A percentile compares a stretch with the other conserved stretches of the same genome.
These are phyloP conservation scores for Exophiala calicioides DNA, from an alignment of 2,329 filamentous ascomycete species.

Conservation along the genomic window DNA sequence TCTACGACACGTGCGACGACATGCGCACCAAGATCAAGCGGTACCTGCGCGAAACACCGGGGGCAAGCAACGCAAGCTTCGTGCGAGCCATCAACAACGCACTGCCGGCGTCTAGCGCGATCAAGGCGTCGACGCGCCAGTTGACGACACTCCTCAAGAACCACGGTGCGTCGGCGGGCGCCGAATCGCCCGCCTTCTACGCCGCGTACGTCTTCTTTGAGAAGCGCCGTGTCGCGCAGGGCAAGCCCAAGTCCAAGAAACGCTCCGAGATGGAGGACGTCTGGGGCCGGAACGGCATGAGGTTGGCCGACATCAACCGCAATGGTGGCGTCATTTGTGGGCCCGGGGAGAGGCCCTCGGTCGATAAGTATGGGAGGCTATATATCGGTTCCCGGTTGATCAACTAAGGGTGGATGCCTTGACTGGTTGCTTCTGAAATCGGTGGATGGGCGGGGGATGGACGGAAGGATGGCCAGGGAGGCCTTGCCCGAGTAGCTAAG, in stretches of 20 bases:
- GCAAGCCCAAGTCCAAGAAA: slow-evolving; percentile 55
- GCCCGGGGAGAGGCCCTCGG: not conserved
- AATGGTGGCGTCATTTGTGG: not conserved
- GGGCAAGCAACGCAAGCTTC: slow-evolving; percentile 56
- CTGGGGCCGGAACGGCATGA: slow-evolving; percentile 30
- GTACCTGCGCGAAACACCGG: slow-evolving; percentile 41
- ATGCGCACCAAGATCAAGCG: slow-evolving; percentile 59
- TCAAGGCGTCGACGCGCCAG: slow-evolving; percentile 40
- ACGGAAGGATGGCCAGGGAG: too few species aligned
- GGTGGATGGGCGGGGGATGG: too few species aligned
- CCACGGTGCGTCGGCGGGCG: slow-evolving; percentile 52
- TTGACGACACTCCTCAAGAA: slow-evolving; percentile 54
- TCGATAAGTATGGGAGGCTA: too few species aligned
- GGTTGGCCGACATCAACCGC: not conserved
- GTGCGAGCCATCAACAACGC: slow-evolving; percentile 51
- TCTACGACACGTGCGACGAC: slow-evolving; percentile 62
- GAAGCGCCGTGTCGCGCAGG: slow-evolving; percentile 55
- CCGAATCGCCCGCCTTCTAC: slow-evolving; percentile 54
- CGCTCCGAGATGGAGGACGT: slow-evolving; percentile 54
- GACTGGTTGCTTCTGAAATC: too few species aligned
- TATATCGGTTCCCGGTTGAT: too few species aligned
- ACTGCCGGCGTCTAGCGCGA: slow-evolving; percentile 37
- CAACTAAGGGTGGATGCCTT: too few species aligned
- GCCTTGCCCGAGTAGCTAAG: too few species aligned
- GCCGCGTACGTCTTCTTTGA: slow-evolving; percentile 61